These are phyloP conservation scores for Akanthomyces dipterigenus DNA, from an alignment of 2,329 filamentous ascomycete genomes.

Conservation along the genomic window DNA sequence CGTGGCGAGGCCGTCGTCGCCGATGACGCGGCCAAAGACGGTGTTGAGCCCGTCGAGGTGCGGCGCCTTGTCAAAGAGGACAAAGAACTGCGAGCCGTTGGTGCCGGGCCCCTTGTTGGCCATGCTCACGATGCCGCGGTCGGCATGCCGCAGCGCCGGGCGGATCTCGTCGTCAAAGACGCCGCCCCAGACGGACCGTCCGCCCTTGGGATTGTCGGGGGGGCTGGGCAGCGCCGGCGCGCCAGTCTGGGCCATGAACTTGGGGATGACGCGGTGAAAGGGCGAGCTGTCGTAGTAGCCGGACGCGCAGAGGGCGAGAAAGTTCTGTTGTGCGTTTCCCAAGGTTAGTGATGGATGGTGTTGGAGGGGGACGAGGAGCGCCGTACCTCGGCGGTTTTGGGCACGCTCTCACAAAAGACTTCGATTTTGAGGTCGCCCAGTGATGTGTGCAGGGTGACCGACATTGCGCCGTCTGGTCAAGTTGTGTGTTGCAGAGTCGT, in stretches of 20 bases:
- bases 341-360: constrained; percentile 11
- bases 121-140: constrained; percentile 67
- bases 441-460: constrained; percentile 74
- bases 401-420: constrained; percentile 90
- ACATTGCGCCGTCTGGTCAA: constrained; percentile 41
- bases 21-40: constrained; percentile 69
- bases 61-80: constrained; percentile 68
- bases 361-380: not conserved
- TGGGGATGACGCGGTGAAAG: constrained; percentile 73
- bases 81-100: constrained; percentile 77
- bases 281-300: constrained; percentile 68
- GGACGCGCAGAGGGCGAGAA: constrained; percentile 78
- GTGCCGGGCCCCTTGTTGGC: constrained; percentile 69
- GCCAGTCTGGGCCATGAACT: constrained; percentile 76
- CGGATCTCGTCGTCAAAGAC: constrained; percentile 77
- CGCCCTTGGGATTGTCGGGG: constrained; percentile 58
- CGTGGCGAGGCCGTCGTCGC: constrained; percentile 56
- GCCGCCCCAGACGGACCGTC: constrained; percentile 65
- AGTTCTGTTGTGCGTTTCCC: constrained; percentile 52
- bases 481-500: not conserved
- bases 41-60: constrained; percentile 82
- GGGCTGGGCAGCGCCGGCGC: constrained; percentile 46
- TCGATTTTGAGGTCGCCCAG: constrained; percentile 91
- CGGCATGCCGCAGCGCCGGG: constrained; percentile 60
- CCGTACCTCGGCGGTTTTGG: constrained; percentile 75